These are phyloP conservation scores for Elaeis guineensis DNA, from an alignment of 176 grass and related monocot genomes.

Conservation along the genomic window DNA sequence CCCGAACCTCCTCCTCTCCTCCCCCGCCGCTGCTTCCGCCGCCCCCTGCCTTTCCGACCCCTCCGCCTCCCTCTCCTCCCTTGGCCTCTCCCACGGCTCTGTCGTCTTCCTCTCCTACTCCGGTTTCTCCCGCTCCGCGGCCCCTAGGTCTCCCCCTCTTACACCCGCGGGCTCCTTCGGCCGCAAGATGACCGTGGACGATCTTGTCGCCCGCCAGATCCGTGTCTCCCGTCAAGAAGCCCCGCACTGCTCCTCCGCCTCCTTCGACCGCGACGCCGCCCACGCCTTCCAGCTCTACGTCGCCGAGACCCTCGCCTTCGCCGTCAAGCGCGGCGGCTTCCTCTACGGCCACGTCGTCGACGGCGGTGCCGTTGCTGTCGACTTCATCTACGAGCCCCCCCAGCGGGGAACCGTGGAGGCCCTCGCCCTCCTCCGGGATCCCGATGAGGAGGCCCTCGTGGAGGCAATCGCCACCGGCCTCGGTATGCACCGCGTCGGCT, in stretches of 20 bases:
- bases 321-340: conserved; percentile 76
- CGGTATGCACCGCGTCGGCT: conserved; percentile 66
- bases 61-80: conserved; percentile 27
- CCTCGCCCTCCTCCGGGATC: conserved; percentile 40
- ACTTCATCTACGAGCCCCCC: conserved; percentile 96
- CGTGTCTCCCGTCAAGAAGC: conserved; percentile 84
- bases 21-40: background rate
- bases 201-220: conserved; percentile 94
- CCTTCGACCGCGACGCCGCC: conserved; percentile 69
- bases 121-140: conserved; percentile 17
- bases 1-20: conserved; percentile 43
- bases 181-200: conserved; percentile 90
- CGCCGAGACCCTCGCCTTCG: conserved; percentile 65
- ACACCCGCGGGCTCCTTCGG: conserved; percentile 61
- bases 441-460: conserved; percentile 64
- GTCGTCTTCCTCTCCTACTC: conserved; percentile 58
- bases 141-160: conserved; percentile 29
- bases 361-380: conserved; percentile 41
- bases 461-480: conserved; percentile 66
- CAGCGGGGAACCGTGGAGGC: conserved; percentile 63
- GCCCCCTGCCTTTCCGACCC: conserved; percentile 4
- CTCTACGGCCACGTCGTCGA: conserved; percentile 62
- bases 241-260: conserved; percentile 60
- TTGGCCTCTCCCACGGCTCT: conserved; percentile 55
- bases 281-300: conserved; percentile 87